A percentile compares a stretch with the other conserved stretches of the same genome.
phyloP scores from a whole-genome alignment of 768 basidiomycete species.

The Leccinum boreale region DNA sequence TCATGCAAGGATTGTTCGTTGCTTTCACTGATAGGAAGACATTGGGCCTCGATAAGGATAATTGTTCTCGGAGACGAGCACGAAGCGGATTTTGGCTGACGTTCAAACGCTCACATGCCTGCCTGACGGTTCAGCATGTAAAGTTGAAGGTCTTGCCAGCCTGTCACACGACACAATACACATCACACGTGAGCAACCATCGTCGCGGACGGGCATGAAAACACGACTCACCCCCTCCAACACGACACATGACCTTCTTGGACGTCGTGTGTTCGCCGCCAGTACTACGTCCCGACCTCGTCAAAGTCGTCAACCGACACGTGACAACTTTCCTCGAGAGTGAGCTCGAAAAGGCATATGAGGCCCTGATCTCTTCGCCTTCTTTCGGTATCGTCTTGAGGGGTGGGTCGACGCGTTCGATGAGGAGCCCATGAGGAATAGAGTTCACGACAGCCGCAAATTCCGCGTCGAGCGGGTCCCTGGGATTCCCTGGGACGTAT shows the following conservation, averaged over 20 bases:
- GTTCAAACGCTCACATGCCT: slow-evolving; percentile 42
- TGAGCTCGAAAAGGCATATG: slow-evolving; percentile 77
- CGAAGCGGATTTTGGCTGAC: not conserved
- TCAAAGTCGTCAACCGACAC: slow-evolving; percentile 76
- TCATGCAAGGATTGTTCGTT: slow-evolving; percentile 22
- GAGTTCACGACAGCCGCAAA: slow-evolving; percentile 74
- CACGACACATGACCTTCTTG: slow-evolving; percentile 90
- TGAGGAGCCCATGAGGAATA: slow-evolving; percentile 69
- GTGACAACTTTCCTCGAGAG: slow-evolving; percentile 73
- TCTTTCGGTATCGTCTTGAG: slow-evolving; percentile 60
- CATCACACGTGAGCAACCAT: slow-evolving; percentile 1
- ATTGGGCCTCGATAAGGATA: not conserved
- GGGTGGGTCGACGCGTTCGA: slow-evolving; percentile 81
- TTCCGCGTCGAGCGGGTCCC: slow-evolving; percentile 81
- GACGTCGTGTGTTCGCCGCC: slow-evolving; percentile 41
- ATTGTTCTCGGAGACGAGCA: not conserved
- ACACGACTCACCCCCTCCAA: slow-evolving; percentile 71
- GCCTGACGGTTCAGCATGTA: slow-evolving; percentile 78
- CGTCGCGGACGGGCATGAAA: not conserved
- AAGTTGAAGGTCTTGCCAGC: slow-evolving; percentile 77
- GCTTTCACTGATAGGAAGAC: slow-evolving; percentile 12
- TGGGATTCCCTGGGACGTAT: slow-evolving; percentile 62
- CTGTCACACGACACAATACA: slow-evolving; percentile 30
- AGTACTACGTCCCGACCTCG: slow-evolving; percentile 47
- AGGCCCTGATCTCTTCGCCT: slow-evolving; percentile 78